A percentile compares a stretch with the other conserved stretches of the same genome.
Conservation (phyloP, 768 basidiomycete genomes). For the Hygrocybe coccinea region DNA sequence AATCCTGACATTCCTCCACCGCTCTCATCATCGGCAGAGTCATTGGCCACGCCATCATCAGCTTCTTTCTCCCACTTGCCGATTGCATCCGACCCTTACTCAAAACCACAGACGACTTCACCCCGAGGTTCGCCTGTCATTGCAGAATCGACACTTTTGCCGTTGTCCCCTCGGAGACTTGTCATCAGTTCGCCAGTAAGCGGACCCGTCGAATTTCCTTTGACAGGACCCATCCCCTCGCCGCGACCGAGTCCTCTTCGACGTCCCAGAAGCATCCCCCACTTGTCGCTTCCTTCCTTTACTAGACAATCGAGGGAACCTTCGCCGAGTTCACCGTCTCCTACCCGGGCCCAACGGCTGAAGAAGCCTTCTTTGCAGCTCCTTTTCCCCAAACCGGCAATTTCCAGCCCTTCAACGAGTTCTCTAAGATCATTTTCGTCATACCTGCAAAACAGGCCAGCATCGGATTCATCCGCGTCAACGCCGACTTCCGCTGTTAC, state of each 20-base stretch:
- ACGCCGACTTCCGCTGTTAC: slow-evolving; percentile 54
- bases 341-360: slow-evolving; percentile 33
- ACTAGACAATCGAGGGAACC: slow-evolving; percentile 1
- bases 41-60: slow-evolving; percentile 49
- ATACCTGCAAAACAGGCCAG: slow-evolving; percentile 32
- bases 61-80: slow-evolving; percentile 43
- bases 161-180: slow-evolving; percentile 20
- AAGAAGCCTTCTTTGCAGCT: slow-evolving; percentile 70
- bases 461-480: slow-evolving; percentile 47
- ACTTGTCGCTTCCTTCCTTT: slow-evolving; percentile 8
- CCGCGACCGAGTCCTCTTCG: slow-evolving; percentile 20
- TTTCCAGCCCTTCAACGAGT: slow-evolving; percentile 31
- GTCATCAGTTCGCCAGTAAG: slow-evolving; percentile 20
- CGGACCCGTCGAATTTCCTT: slow-evolving; percentile 46
- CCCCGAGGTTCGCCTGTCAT: slow-evolving; percentile 25
- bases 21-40: slow-evolving; percentile 57
- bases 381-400: slow-evolving; percentile 61
- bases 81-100: slow-evolving; percentile 18
- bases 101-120: slow-evolving; percentile 18
- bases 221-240: slow-evolving; percentile 27
- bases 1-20: slow-evolving; percentile 36
- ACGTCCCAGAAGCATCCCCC: slow-evolving; percentile 11
- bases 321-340: slow-evolving; percentile 25
- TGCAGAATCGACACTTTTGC: slow-evolving; percentile 24
- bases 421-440: slow-evolving; percentile 19